Percentiles rank a stretch among this genome's conserved stretches.
phyloP scores from a whole-genome alignment of 176 grass and related monocot species.

The Paspalum vaginatum region DNA sequence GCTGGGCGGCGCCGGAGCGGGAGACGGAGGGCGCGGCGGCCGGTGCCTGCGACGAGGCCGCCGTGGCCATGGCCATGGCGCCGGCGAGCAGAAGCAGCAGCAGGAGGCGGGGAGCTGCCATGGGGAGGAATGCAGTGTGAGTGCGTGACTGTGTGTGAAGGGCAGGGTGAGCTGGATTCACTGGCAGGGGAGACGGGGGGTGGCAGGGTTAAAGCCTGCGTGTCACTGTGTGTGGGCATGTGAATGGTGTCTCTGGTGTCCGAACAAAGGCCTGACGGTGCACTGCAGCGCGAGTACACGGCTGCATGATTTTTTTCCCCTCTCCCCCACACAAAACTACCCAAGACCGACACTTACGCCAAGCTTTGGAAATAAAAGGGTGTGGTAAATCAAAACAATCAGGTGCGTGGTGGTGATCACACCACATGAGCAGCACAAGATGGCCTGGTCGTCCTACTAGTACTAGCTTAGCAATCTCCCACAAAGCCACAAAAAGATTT shows the following conservation, averaged over 20 bases:
- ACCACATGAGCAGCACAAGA: too few species aligned
- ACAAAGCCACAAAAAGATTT: too few species aligned
- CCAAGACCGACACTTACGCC: too few species aligned
- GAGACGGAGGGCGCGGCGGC: constrained; percentile 41
- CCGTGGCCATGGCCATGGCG: constrained; percentile 2
- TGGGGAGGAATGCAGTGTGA: neutral
- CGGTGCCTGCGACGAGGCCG: constrained; percentile 36
- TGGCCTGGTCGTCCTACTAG: too few species aligned
- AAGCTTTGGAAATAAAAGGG: too few species aligned
- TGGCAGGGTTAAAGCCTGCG: too few species aligned
- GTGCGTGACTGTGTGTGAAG: neutral
- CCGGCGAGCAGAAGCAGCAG: constrained; percentile 17
- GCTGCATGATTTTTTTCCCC: too few species aligned
- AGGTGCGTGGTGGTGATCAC: too few species aligned
- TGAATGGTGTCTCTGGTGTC: neutral
- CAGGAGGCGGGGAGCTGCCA: constrained; percentile 26
- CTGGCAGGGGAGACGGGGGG: neutral
- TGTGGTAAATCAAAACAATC: too few species aligned
- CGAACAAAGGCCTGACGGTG: neutral
- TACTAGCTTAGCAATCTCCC: too few species aligned
- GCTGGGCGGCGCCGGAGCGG: neutral
- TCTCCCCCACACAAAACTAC: too few species aligned
- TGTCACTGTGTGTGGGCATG: neutral
- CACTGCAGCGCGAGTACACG: neutral
- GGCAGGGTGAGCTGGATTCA: neutral